A percentile compares a stretch with the other conserved stretches of the same genome.
phyloP scores from a whole-genome alignment of 192 early-diverging fungal genomes.

The Nowakowskiella sp. region DNA sequence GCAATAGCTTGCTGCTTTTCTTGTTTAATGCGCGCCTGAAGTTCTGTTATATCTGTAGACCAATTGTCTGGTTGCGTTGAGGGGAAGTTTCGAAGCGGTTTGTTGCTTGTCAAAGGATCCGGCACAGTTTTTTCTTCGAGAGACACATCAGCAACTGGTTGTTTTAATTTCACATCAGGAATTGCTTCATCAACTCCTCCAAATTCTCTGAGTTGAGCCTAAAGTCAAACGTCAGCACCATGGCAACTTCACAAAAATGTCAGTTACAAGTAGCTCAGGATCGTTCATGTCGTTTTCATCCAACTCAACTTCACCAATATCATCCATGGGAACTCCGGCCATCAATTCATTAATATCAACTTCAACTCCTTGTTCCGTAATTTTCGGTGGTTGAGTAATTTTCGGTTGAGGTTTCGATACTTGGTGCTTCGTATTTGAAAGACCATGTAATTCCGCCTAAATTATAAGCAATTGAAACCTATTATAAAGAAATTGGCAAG shows the following conservation, averaged over 20 bases:
- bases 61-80: too few species aligned
- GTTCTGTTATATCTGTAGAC: conserved; percentile 18
- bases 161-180: conserved; percentile 2
- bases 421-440: too few species aligned
- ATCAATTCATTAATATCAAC: background rate
- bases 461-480: too few species aligned
- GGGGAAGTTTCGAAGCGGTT: too few species aligned
- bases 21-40: conserved; percentile 33
- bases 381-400: too few species aligned
- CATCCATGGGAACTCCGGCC: conserved; percentile 18
- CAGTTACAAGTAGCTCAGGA: conserved; percentile 63
- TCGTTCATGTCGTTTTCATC: conserved; percentile 69
- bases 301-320: conserved; percentile 55
- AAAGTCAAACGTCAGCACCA: conserved; percentile 6
- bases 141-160: conserved; percentile 4
- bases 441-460: too few species aligned
- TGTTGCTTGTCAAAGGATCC: too few species aligned
- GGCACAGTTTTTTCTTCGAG: conserved; percentile 23
- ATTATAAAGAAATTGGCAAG: too few species aligned
- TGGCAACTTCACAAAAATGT: background rate
- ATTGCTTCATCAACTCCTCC: conserved; percentile 17
- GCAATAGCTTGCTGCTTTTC: conserved; percentile 44
- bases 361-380: background rate
- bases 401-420: too few species aligned
- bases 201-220: conserved; percentile 15